phyloP scores from a whole-genome alignment of 1,284 basidiomycete species.

The Malassezia pachydermatis region DNA sequence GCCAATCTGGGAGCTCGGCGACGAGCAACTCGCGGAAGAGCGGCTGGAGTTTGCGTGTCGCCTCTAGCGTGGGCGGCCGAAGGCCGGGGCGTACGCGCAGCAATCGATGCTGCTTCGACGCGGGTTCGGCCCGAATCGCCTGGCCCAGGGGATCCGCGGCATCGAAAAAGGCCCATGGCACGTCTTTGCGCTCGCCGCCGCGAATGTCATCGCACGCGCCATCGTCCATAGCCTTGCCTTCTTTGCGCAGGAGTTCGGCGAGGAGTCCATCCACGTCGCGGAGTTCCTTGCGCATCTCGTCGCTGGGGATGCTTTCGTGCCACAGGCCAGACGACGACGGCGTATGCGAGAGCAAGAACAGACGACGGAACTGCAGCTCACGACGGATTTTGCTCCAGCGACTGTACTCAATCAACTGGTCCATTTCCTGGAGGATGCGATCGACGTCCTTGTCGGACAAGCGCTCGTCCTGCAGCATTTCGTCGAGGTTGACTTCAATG shows the following conservation, averaged over 20 bases:
- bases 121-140: constrained; percentile 10
- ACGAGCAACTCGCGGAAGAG: constrained; percentile 35
- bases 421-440: constrained; percentile 31
- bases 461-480: constrained; percentile 37
- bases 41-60: constrained; percentile 31
- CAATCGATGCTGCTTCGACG: constrained; percentile 17
- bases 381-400: constrained; percentile 45
- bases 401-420: constrained; percentile 28
- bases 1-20: constrained; percentile 35
- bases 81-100: constrained; percentile 17
- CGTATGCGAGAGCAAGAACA: constrained; percentile 36
- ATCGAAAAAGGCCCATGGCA: constrained; percentile 41
- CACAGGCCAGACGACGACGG: constrained; percentile 24
- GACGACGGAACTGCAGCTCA: constrained; percentile 40
- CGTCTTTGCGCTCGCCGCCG: constrained; percentile 33
- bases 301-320: constrained; percentile 21
- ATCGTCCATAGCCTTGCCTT: constrained; percentile 29
- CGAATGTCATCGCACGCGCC: constrained; percentile 32
- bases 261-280: constrained; percentile 33
- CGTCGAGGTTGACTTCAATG: constrained; percentile 45
- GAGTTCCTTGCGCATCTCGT: constrained; percentile 24
- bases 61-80: constrained; percentile 24
- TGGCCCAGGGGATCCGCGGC: constrained; percentile 33
- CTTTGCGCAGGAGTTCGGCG: constrained; percentile 28
- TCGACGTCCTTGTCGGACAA: constrained; percentile 35